These are phyloP conservation scores for Vaccinium myrtillus DNA, from an alignment of 148 eudicot species.

Conservation along the genomic window DNA sequence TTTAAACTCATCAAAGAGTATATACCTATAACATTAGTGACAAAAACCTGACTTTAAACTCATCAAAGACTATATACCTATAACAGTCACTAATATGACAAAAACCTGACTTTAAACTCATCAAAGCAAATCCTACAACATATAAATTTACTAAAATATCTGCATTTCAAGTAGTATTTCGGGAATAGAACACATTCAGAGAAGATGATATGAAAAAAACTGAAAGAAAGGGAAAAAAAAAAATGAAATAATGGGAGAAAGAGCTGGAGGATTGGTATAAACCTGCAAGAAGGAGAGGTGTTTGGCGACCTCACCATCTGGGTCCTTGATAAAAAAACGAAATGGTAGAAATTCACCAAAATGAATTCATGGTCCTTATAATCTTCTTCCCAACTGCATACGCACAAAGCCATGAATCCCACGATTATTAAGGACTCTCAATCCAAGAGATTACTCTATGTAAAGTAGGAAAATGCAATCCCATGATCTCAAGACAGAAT, in stretches of 20 bases:
- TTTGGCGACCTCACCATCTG: conserved; percentile 59
- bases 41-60: too few relatives aligned
- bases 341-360: conserved; percentile 74
- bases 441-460: too few relatives aligned
- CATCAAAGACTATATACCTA: too few relatives aligned
- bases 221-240: background rate
- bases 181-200: background rate
- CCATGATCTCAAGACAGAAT: too few relatives aligned
- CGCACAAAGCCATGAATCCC: too few relatives aligned
- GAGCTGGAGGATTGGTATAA: conserved; percentile 1
- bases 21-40: too few relatives aligned
- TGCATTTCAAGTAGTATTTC: background rate
- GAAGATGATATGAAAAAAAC: background rate
- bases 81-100: too few relatives aligned
- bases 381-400: conserved; percentile 3
- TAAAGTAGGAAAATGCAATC: too few relatives aligned
- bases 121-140: too few relatives aligned
- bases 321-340: conserved; percentile 52
- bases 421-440: too few relatives aligned
- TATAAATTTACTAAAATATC: background rate
- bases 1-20: too few relatives aligned
- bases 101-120: too few relatives aligned
- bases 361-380: conserved; percentile 34
- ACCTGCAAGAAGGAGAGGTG: conserved; percentile 78
- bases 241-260: background rate